Conservation (phyloP, 305 asterid species). For the Andrographis paniculata region DNA sequence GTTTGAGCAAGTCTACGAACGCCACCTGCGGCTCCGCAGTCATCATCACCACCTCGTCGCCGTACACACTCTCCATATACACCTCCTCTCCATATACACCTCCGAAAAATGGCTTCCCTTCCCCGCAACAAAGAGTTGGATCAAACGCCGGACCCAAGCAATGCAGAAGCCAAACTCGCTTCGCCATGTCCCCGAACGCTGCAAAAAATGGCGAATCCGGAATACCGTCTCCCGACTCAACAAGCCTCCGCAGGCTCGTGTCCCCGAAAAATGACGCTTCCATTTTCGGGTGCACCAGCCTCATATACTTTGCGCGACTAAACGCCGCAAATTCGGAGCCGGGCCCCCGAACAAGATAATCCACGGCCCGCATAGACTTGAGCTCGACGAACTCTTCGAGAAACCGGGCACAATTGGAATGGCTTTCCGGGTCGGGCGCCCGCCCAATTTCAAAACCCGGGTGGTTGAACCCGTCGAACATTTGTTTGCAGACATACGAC, state of each 20-base stretch:
- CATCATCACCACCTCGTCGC: slow-evolving; percentile 45
- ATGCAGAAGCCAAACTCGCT: slow-evolving; percentile 91
- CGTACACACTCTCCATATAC: slow-evolving; percentile 77
- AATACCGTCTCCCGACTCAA: slow-evolving; percentile 64
- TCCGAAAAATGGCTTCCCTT: slow-evolving; percentile 81
- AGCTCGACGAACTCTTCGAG: slow-evolving; percentile 79
- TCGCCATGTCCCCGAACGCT: slow-evolving; percentile 68
- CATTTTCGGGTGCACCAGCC: slow-evolving; percentile 88
- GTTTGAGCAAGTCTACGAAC: slow-evolving; percentile 77
- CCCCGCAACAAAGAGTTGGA: slow-evolving; percentile 77
- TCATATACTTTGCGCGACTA: slow-evolving; percentile 73
- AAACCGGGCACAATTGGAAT: slow-evolving; percentile 79
- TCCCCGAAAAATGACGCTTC: slow-evolving; percentile 92
- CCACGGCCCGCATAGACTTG: slow-evolving; percentile 86
- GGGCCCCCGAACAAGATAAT: slow-evolving; percentile 67
- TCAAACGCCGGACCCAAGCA: slow-evolving; percentile 74
- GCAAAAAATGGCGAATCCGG: slow-evolving; percentile 83
- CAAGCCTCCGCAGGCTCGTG: slow-evolving; percentile 82
- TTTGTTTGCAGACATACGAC: slow-evolving; percentile 68
- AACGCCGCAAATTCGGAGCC: slow-evolving; percentile 83
- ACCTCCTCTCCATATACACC: too few relatives aligned
- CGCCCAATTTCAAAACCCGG: slow-evolving; percentile 92
- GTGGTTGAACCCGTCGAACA: slow-evolving; percentile 92
- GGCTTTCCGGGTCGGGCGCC: slow-evolving; percentile 82
- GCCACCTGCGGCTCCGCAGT: too few relatives aligned